Percentiles rank a stretch among this genome's conserved stretches.
Evolutionary conservation across 139 green algal genomes (phyloP).

Genomic region (Chlamydomonas eustigma): DNA sequence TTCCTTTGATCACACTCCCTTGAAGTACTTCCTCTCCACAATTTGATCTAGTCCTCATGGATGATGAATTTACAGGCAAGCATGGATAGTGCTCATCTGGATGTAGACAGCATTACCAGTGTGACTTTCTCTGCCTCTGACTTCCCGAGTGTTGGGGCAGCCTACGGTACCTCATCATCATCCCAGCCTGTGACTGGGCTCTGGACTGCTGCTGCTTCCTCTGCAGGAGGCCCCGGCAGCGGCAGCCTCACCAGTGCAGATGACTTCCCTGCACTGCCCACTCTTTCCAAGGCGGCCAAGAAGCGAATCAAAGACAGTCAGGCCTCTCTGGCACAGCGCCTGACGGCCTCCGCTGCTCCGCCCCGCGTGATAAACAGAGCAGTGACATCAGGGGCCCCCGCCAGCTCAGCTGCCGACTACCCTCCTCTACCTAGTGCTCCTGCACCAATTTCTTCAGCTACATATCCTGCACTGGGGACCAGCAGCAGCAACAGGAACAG

Average conservation of each 20-base stretch:
- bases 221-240: background rate
- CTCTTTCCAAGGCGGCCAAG: conserved; percentile 26
- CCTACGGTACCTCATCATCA: conserved; percentile 2
- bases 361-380: conserved; percentile 29
- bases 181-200: background rate
- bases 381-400: background rate
- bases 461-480: too few relatives aligned
- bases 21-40: too few relatives aligned
- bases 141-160: conserved; percentile 46
- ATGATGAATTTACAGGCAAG: background rate
- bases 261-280: conserved; percentile 70
- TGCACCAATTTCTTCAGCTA: too few relatives aligned
- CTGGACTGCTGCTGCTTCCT: background rate
- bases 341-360: conserved; percentile 24
- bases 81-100: background rate
- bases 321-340: conserved; percentile 28
- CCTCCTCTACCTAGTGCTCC: too few relatives aligned
- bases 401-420: too few relatives aligned
- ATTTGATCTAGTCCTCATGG: too few relatives aligned
- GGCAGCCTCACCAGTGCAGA: conserved; percentile 19
- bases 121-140: conserved; percentile 50
- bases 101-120: background rate
- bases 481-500: too few relatives aligned
- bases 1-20: too few relatives aligned
- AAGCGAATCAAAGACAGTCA: conserved; percentile 21